Percentiles rank a stretch among this genome's conserved stretches.
Conservation (phyloP, 805 yeast genomes). For the Candida rishiriensis region DNA sequence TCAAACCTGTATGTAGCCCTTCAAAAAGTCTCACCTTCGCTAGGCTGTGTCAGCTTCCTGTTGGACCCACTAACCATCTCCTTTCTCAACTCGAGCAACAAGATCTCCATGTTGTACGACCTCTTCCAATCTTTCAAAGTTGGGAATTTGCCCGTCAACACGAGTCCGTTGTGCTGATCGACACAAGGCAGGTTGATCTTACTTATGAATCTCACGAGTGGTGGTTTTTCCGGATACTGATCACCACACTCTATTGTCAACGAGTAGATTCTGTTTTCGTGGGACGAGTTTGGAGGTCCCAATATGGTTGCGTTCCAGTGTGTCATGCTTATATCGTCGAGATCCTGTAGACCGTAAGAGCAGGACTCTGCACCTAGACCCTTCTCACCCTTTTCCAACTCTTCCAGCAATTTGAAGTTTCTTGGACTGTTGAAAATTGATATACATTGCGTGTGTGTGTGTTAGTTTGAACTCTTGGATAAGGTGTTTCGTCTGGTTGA, state of each 20-base stretch:
- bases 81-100: constrained; percentile 81
- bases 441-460: neutral
- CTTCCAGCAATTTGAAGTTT: constrained; percentile 91
- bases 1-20: neutral
- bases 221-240: constrained; percentile 85
- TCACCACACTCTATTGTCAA: constrained; percentile 78
- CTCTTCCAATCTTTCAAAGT: constrained; percentile 83
- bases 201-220: constrained; percentile 72
- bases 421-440: constrained; percentile 58
- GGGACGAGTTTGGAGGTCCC: constrained; percentile 84
- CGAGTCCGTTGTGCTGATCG: constrained; percentile 54
- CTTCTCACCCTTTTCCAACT: constrained; percentile 95
- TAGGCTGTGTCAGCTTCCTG: constrained; percentile 84
- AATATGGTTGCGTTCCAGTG: constrained; percentile 97
- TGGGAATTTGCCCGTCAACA: constrained; percentile 51
- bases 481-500: too few species aligned
- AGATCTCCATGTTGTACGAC: constrained; percentile 89
- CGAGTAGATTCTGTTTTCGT: constrained; percentile 90
- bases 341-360: constrained; percentile 87
- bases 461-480: neutral
- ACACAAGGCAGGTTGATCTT: constrained; percentile 91
- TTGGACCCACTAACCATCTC: constrained; percentile 83
- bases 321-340: constrained; percentile 90
- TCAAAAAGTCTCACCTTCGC: constrained; percentile 71
- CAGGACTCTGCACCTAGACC: constrained; percentile 96